phyloP scores from a whole-genome alignment of 1,139 yeast genomes.

The Blastobotrys malaysiensis region DNA sequence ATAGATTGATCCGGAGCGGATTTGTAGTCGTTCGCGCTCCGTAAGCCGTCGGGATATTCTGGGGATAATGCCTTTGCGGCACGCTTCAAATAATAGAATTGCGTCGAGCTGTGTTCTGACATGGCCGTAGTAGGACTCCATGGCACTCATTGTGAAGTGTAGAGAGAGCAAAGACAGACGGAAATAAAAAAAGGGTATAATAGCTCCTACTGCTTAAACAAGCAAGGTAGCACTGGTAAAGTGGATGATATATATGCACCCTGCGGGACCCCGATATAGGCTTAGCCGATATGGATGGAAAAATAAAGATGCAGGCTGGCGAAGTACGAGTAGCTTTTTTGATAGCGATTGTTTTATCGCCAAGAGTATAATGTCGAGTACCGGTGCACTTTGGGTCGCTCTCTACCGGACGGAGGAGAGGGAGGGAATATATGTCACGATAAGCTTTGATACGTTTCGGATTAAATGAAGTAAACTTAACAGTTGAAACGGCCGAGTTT shows the following conservation, averaged over 20 bases:
- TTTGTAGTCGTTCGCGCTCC: slow-evolving; percentile 45
- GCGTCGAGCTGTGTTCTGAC: slow-evolving; percentile 50
- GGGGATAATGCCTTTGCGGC: slow-evolving; percentile 45
- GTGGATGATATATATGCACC: not conserved
- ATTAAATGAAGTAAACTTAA: not conserved
- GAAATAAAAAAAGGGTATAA: too few relatives aligned
- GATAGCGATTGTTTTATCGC: not conserved
- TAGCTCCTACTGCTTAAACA: too few relatives aligned
- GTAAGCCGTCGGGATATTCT: slow-evolving; percentile 47
- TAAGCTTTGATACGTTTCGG: not conserved
- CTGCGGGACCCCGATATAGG: not conserved
- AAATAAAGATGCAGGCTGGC: not conserved
- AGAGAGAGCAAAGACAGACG: too few relatives aligned
- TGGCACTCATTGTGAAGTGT: slow-evolving; percentile 14
- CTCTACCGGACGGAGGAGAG: too few relatives aligned
- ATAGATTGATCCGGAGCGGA: slow-evolving; percentile 47
- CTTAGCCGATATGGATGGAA: not conserved
- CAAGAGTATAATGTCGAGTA: not conserved
- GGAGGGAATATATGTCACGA: not conserved
- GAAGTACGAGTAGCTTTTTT: not conserved
- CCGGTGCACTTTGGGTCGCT: too few relatives aligned
- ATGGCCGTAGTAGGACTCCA: slow-evolving; percentile 52
- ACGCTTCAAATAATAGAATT: slow-evolving; percentile 50
- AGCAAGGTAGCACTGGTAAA: not conserved
- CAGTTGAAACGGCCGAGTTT: not conserved